Conservation (phyloP, 768 basidiomycete genomes). For the Mycena galopus region DNA sequence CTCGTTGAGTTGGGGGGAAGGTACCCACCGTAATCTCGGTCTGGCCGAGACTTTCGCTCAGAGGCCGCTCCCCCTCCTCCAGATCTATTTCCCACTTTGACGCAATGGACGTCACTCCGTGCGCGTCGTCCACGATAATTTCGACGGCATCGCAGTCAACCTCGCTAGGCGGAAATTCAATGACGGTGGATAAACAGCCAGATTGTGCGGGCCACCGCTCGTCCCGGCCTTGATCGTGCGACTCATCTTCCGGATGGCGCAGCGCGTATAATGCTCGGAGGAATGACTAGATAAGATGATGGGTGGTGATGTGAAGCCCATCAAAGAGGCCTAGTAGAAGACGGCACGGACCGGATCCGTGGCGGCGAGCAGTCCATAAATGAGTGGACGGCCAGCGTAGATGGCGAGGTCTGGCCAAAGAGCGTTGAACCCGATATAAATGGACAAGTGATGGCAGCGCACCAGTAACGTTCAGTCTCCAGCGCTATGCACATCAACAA, state of each 20-base stretch:
- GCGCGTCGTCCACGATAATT: neutral
- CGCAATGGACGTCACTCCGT: neutral
- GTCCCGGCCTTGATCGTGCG: neutral
- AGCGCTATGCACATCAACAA: neutral
- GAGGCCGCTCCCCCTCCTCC: neutral
- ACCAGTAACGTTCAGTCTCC: slow-evolving; percentile 8
- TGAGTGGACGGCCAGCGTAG: slow-evolving; percentile 7
- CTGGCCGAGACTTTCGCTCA: neutral
- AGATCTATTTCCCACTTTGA: neutral
- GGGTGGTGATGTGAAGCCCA: neutral
- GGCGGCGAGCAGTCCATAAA: slow-evolving; percentile 1
- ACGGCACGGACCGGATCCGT: slow-evolving; percentile 15
- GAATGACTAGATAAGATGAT: slow-evolving; percentile 2
- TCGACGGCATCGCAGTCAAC: neutral
- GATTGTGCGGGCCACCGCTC: neutral
- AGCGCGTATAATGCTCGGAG: slow-evolving; percentile 17
- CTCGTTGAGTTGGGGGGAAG: neutral
- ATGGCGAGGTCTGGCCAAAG: slow-evolving; percentile 10
- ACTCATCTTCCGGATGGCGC: slow-evolving; percentile 6
- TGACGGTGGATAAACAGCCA: slow-evolving; percentile 1
- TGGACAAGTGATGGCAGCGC: neutral
- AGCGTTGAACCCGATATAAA: neutral
- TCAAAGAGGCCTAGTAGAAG: neutral
- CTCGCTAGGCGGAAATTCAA: neutral
- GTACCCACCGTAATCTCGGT: neutral